phyloP scores from a whole-genome alignment of 2,329 filamentous ascomycete genomes.

The Colletotrichum magnum region DNA sequence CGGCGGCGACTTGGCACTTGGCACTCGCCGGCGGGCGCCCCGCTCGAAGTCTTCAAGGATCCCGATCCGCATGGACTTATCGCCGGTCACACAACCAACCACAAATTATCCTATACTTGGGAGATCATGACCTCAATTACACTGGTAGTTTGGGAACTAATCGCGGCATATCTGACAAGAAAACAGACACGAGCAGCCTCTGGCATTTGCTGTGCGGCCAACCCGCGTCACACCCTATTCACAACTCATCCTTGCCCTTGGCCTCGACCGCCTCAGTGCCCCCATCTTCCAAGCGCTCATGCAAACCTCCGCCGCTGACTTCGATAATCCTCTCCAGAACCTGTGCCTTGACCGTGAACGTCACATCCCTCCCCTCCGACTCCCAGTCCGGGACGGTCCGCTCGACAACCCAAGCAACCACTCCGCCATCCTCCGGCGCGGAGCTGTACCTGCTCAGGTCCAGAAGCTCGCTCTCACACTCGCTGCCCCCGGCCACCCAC shows the following conservation, averaged over 20 bases:
- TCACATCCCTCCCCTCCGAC: conserved; percentile 44
- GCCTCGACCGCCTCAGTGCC: neutral
- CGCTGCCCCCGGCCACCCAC: conserved; percentile 60
- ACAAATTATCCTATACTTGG: neutral
- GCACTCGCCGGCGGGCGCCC: conserved; percentile 8
- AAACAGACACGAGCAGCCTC: too few relatives aligned
- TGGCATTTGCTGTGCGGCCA: too few relatives aligned
- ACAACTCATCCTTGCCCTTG: neutral
- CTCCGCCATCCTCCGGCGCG: conserved; percentile 44
- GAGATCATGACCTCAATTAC: neutral
- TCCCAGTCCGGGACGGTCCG: conserved; percentile 46
- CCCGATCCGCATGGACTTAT: neutral
- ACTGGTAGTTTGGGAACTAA: too few relatives aligned
- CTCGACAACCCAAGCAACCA: conserved; percentile 49
- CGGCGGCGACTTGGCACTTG: conserved; percentile 3
- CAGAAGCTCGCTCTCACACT: conserved; percentile 57
- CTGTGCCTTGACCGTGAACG: conserved; percentile 48
- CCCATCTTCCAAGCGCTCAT: neutral
- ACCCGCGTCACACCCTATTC: neutral
- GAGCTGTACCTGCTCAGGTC: conserved; percentile 49
- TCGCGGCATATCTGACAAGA: too few relatives aligned
- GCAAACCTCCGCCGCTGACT: conserved; percentile 43
- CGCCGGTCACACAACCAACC: neutral
- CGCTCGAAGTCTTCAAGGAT: neutral
- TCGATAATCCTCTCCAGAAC: conserved; percentile 46